Conservation (phyloP, 805 yeast species). For the Isabelozyma pseudorhagii region DNA sequence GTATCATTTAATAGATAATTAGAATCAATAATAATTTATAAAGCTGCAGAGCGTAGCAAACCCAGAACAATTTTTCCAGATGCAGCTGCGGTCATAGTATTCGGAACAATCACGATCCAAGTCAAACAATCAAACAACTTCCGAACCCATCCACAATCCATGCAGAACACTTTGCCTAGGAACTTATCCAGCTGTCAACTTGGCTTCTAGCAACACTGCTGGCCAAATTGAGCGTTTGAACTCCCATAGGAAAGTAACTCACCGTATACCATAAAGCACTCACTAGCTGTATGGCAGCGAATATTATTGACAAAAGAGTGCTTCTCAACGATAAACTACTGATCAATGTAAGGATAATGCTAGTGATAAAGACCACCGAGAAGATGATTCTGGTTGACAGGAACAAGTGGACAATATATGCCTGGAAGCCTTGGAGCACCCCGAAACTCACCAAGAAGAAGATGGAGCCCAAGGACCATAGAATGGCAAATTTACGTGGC, state of each 20-base stretch:
- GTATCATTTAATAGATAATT: not conserved
- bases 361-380: slow-evolving; percentile 34
- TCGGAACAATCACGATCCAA: not conserved
- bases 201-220: slow-evolving; percentile 42
- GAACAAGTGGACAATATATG: slow-evolving; percentile 39
- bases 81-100: not conserved
- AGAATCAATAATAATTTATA: not conserved
- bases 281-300: slow-evolving; percentile 38
- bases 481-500: slow-evolving; percentile 44
- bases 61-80: not conserved
- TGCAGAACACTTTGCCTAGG: slow-evolving; percentile 8
- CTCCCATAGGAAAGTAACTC: slow-evolving; percentile 47
- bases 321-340: slow-evolving; percentile 34
- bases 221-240: slow-evolving; percentile 41
- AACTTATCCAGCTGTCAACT: slow-evolving; percentile 41
- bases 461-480: slow-evolving; percentile 46
- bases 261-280: slow-evolving; percentile 45
- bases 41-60: too few relatives aligned
- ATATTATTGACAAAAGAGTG: slow-evolving; percentile 35
- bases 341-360: slow-evolving; percentile 39
- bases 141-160: too few relatives aligned
- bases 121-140: too few relatives aligned
- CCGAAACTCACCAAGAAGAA: slow-evolving; percentile 46
- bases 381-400: slow-evolving; percentile 40
- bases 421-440: slow-evolving; percentile 39